Conservation (phyloP, 2,329 filamentous ascomycete genomes). For the Conoideocrella luteorostrata region DNA sequence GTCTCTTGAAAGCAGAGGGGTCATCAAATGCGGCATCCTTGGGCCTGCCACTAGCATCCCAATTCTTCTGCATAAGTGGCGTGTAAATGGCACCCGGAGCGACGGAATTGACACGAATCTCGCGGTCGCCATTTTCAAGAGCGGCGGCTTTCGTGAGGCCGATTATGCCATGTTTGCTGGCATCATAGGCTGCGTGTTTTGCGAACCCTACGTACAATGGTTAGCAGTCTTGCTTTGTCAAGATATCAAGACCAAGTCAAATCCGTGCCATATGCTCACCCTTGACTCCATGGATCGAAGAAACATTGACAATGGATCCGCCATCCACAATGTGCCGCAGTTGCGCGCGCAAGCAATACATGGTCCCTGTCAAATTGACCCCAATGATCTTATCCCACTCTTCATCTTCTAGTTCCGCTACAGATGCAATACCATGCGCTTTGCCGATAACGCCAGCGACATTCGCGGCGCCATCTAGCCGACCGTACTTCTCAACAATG, state of each 20-base stretch:
- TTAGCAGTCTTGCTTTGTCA: no score
- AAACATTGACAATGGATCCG: constrained; percentile 52
- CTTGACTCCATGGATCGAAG: constrained; percentile 42
- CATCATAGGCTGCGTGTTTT: constrained; percentile 25
- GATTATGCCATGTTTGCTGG: constrained; percentile 29
- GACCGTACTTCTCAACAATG: constrained; percentile 38
- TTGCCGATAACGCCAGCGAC: constrained; percentile 44
- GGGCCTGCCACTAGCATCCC: no score
- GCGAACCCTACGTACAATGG: constrained; percentile 22
- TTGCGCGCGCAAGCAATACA: constrained; percentile 41
- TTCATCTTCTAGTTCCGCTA: constrained; percentile 36
- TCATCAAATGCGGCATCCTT: no score
- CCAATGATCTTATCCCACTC: constrained; percentile 40
- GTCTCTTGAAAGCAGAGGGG: no score
- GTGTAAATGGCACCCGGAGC: no score
- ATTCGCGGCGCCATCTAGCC: constrained; percentile 47
- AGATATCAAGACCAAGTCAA: no score
- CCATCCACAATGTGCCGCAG: constrained; percentile 38
- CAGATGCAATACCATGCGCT: constrained; percentile 29
- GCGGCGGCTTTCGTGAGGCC: constrained; percentile 26
- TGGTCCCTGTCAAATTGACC: constrained; percentile 41
- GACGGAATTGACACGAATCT: no score
- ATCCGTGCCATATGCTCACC: constrained; percentile 18
- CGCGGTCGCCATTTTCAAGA: constrained; percentile 28
- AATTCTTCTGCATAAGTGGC: no score